phyloP scores from a whole-genome alignment of 169 alveolate species.

The Cryptosporidium muris region DNA sequence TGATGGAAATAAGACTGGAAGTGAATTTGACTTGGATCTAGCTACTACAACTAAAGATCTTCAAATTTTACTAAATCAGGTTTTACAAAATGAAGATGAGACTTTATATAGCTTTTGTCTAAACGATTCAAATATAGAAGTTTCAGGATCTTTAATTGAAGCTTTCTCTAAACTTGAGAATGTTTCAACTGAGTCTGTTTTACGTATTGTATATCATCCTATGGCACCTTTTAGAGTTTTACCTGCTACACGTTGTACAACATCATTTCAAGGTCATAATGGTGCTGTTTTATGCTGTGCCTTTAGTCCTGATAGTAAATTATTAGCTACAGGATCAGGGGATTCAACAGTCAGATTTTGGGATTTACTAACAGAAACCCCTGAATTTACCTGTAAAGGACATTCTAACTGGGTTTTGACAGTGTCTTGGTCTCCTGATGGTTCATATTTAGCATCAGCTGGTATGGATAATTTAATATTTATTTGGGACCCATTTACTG shows the following conservation, averaged over 20 bases:
- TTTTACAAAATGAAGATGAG: constrained; percentile 59
- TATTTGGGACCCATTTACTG: constrained; percentile 83
- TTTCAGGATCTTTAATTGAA: constrained; percentile 24
- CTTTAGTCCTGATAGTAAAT: constrained; percentile 90
- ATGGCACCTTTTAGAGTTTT: constrained; percentile 84
- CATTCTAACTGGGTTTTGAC: constrained; percentile 92
- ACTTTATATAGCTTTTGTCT: constrained; percentile 65
- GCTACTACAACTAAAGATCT: constrained; percentile 36
- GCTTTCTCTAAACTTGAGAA: constrained; percentile 26
- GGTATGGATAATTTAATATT: constrained; percentile 88
- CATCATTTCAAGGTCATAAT: constrained; percentile 91
- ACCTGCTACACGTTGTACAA: constrained; percentile 89
- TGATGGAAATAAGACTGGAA: constrained; percentile 62
- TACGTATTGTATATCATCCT: constrained; percentile 82
- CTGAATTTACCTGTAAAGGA: constrained; percentile 87
- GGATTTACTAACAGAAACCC: constrained; percentile 94
- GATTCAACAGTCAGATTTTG: constrained; percentile 93
- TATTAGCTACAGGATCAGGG: constrained; percentile 93
- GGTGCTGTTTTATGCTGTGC: constrained; percentile 87
- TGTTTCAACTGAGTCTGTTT: constrained; percentile 80
- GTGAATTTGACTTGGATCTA: constrained; percentile 49
- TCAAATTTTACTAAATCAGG: constrained; percentile 29
- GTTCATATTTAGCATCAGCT: constrained; percentile 89
- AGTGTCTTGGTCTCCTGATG: constrained; percentile 94
- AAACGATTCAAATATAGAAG: constrained; percentile 45